phyloP scores from a whole-genome alignment of 768 basidiomycete species.

The Rossbeevera mucosa region DNA sequence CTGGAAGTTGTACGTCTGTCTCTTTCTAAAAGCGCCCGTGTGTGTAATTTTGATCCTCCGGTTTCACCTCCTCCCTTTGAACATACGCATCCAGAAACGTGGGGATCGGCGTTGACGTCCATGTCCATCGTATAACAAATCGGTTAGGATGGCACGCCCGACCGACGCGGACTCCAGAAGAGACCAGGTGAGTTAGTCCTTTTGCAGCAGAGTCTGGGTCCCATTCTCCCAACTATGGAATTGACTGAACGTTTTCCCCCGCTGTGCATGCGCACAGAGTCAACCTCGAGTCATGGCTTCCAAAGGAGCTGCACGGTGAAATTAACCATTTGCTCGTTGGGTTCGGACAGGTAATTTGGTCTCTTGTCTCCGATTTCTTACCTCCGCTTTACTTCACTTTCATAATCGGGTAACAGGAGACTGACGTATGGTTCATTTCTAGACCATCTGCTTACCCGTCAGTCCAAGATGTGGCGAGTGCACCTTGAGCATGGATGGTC shows the following conservation, averaged over 20 bases:
- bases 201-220: background rate
- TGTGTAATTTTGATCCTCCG: background rate
- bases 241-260: background rate
- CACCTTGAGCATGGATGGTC: conserved; percentile 45
- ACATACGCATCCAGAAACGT: conserved; percentile 47
- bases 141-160: conserved; percentile 88
- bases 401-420: background rate
- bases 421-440: background rate
- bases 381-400: background rate
- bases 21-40: background rate
- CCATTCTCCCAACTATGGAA: background rate
- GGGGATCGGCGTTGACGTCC: conserved; percentile 94
- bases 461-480: conserved; percentile 64
- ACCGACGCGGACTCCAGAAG: conserved; percentile 81
- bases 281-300: conserved; percentile 82
- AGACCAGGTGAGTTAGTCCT: conserved; percentile 57
- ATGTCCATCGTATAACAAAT: conserved; percentile 95
- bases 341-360: conserved; percentile 65
- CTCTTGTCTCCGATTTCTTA: background rate
- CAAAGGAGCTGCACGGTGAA: conserved; percentile 62
- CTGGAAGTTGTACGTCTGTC: conserved; percentile 64
- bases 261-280: conserved; percentile 36
- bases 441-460: conserved; percentile 67
- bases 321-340: conserved; percentile 82
- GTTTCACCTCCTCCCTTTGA: background rate